Percentiles rank a stretch among this genome's conserved stretches.
Evolutionary conservation across 495 filamentous ascomycete species (phyloP).

Genomic region (Xylaria intraflava): DNA sequence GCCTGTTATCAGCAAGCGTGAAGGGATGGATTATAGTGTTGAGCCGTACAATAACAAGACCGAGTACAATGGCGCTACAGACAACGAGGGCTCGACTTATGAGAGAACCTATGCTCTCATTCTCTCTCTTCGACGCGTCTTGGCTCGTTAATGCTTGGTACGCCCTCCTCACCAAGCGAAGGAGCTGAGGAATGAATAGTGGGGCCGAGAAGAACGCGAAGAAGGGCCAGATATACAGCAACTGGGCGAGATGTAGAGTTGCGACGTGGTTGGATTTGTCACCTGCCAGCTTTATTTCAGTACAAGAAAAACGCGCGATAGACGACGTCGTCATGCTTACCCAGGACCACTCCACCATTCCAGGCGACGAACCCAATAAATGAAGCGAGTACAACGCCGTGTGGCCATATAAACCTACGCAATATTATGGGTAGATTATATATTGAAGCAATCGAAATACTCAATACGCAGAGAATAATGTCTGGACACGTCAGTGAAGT

Average conservation of each 20-base stretch:
- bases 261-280: conserved; percentile 93
- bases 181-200: conserved; percentile 46
- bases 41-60: conserved; percentile 56
- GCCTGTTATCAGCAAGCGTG: conserved; percentile 90
- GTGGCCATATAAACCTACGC: conserved; percentile 51
- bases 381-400: conserved; percentile 56
- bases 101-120: not conserved
- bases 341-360: conserved; percentile 90
- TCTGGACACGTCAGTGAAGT: conserved; percentile 24
- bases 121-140: not conserved
- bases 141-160: not conserved
- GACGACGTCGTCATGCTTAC: conserved; percentile 35
- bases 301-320: conserved; percentile 1
- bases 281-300: conserved; percentile 40
- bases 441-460: conserved; percentile 51
- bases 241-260: conserved; percentile 80
- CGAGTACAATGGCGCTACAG: conserved; percentile 33
- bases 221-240: conserved; percentile 92
- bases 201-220: conserved; percentile 84
- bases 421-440: conserved; percentile 45
- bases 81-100: conserved; percentile 12
- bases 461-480: conserved; percentile 46
- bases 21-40: conserved; percentile 97
- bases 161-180: conserved; percentile 1
- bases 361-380: conserved; percentile 73